Base-by-base conservation (phyloP, 331 rosid species). In the Malus hybrid region DNA sequence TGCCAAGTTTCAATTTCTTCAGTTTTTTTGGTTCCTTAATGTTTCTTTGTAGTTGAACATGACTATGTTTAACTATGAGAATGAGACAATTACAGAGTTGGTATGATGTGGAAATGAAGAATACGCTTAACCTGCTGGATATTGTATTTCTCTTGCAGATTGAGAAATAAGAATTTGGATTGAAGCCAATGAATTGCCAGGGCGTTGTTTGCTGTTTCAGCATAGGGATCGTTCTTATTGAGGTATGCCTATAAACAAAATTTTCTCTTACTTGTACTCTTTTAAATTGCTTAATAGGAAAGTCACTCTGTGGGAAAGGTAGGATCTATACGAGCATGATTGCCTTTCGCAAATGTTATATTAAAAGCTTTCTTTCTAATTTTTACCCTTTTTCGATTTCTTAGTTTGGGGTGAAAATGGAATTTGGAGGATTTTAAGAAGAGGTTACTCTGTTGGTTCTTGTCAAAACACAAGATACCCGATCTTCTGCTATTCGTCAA, bases 161-260 rank as follows among this genome's bases (percentile, higher is more conserved):
- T 77, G 99, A 94, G 85, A 94, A 90, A 78, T 97, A 94, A 74
- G 97, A 94, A 77, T 94, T 94, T 85, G 99, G 99, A 72, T 70
- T 94, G 84, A 94, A 94, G 82, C 99, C 99, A 39, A 94, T 92
- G 99, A 94, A 94, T 84, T 94, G 99, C 99, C 97, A 0, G 99
- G 99, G 26, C 97, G 92, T 79, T 92, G 99, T 84, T 83, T 94
- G 81, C 88, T 94, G 92, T 94, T 90, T 80, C 92, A 92, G 73
- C 99, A 94, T 75, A 86, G 97, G 85, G 97, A 90, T 77, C 97
- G 97, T 67, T 94, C 97, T 24, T 94, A 94, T 75, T 87, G 97
- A 87, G 99, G 97, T 90, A 80, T 39, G 7, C 7, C 14, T 19
- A 68, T 68, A 22, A 34, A 48, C 18, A 62, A 28, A 24, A 0